Conservation (phyloP, 345 rosid genomes). For the Nasturtium officinale region DNA sequence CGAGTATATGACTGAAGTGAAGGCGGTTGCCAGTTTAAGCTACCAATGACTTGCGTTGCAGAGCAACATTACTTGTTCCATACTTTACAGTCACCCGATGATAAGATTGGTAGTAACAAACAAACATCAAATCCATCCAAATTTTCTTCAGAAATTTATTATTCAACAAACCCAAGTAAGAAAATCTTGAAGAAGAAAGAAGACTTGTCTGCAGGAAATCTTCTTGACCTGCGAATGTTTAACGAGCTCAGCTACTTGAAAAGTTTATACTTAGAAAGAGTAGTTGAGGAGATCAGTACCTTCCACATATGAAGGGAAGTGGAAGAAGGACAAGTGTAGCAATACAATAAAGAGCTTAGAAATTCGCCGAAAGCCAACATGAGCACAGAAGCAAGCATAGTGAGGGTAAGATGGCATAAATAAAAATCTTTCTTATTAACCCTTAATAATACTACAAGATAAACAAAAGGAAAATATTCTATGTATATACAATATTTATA, state of each 20-base stretch:
- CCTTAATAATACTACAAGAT: background rate
- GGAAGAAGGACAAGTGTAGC: constrained; percentile 34
- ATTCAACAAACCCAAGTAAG: constrained; percentile 31
- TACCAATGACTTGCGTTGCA: constrained; percentile 31
- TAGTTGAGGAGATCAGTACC: constrained; percentile 19
- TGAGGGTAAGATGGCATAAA: background rate
- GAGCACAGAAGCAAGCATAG: background rate
- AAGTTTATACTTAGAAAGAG: background rate
- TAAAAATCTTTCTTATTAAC: background rate
- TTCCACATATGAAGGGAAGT: constrained; percentile 1
- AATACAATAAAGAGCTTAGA: constrained; percentile 15
- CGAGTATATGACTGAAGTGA: constrained; percentile 39
- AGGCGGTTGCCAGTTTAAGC: constrained; percentile 29
- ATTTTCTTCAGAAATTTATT: background rate
- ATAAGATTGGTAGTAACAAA: too few species aligned
- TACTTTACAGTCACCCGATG: constrained; percentile 5
- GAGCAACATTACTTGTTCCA: background rate
- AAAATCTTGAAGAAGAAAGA: constrained; percentile 31
- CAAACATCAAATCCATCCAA: too few species aligned
- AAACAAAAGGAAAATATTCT: background rate
- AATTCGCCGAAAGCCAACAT: background rate
- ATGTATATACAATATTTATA: background rate
- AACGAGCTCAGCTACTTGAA: too few species aligned
- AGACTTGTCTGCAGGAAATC: constrained; percentile 15
- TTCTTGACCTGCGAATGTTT: background rate